phyloP scores from a whole-genome alignment of 257 asterid species.

The Rehmannia glutinosa region DNA sequence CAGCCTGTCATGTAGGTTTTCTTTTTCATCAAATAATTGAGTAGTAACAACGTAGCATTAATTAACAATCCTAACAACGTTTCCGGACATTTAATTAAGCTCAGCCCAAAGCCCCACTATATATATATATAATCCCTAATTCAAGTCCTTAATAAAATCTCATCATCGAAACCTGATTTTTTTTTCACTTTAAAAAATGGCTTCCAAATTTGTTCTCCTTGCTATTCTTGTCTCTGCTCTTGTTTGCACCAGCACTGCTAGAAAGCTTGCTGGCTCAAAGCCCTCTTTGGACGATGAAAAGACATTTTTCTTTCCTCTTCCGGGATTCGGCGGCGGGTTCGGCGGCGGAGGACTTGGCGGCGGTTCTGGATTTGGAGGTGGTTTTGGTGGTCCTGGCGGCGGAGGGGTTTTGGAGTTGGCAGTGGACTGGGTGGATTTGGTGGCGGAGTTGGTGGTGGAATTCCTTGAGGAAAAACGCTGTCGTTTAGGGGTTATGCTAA shows the following conservation, averaged over 20 bases:
- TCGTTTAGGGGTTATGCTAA: no score
- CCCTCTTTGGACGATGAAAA: constrained; percentile 6
- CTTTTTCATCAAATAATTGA: no score
- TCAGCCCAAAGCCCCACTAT: no score
- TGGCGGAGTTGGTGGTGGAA: constrained; percentile 16
- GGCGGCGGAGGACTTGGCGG: constrained; percentile 12
- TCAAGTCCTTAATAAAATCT: not conserved
- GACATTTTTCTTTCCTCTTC: not conserved
- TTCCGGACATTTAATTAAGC: no score
- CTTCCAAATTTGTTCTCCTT: constrained; percentile 3
- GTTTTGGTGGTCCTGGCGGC: constrained; percentile 9
- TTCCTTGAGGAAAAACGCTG: not conserved
- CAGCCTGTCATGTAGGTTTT: no score
- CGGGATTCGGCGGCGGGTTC: not conserved
- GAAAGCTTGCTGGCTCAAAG: constrained; percentile 11
- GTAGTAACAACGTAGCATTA: no score
- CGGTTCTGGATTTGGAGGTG: constrained; percentile 15
- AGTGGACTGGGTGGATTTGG: no score
- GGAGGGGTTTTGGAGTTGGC: no score
- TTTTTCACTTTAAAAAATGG: not conserved
- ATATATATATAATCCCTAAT: no score
- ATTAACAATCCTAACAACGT: no score
- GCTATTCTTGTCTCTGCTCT: constrained; percentile 9
- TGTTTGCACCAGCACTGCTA: constrained; percentile 10
- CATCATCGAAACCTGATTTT: constrained; percentile 3